A percentile compares a stretch with the other conserved stretches of the same genome.
phyloP scores from a whole-genome alignment of 805 yeast species.

The Pichia paraexigua region DNA sequence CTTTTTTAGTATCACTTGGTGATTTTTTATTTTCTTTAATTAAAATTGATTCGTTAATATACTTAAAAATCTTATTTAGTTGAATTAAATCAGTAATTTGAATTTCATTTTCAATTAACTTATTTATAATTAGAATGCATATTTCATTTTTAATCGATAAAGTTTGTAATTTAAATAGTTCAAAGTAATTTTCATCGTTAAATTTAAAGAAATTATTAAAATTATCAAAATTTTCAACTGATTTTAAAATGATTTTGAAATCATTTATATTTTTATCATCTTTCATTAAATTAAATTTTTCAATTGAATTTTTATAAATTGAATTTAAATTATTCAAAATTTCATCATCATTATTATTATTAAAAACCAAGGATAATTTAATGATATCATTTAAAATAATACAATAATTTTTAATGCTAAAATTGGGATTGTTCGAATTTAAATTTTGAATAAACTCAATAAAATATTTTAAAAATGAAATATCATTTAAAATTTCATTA shows the following conservation, averaged over 20 bases:
- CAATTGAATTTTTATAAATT: constrained; percentile 48
- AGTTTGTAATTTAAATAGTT: constrained; percentile 48
- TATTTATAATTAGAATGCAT: constrained; percentile 53
- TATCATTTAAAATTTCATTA: constrained; percentile 17
- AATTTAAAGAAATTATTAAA: constrained; percentile 30
- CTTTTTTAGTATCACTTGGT: constrained; percentile 13
- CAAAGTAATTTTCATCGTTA: constrained; percentile 40
- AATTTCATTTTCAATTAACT: constrained; percentile 36
- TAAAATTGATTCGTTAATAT: constrained; percentile 45
- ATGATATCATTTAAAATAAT: constrained; percentile 59
- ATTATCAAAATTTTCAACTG: constrained; percentile 37
- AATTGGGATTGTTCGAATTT: constrained; percentile 49
- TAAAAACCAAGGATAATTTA: constrained; percentile 51
- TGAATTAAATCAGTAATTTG: constrained; percentile 38
- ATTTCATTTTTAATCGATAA: constrained; percentile 45
- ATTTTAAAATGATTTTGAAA: constrained; percentile 31
- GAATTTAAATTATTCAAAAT: constrained; percentile 52
- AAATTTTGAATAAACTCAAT: constrained; percentile 57
- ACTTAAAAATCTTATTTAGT: constrained; percentile 51
- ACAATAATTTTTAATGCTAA: constrained; percentile 60
- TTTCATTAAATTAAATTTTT: constrained; percentile 27
- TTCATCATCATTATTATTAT: constrained; percentile 38
- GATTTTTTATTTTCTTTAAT: constrained; percentile 29
- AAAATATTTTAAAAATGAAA: constrained; percentile 49
- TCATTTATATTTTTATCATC: constrained; percentile 22